Conservation (phyloP, 2,329 filamentous ascomycete species). For the Aspergillus aculeatinus region DNA sequence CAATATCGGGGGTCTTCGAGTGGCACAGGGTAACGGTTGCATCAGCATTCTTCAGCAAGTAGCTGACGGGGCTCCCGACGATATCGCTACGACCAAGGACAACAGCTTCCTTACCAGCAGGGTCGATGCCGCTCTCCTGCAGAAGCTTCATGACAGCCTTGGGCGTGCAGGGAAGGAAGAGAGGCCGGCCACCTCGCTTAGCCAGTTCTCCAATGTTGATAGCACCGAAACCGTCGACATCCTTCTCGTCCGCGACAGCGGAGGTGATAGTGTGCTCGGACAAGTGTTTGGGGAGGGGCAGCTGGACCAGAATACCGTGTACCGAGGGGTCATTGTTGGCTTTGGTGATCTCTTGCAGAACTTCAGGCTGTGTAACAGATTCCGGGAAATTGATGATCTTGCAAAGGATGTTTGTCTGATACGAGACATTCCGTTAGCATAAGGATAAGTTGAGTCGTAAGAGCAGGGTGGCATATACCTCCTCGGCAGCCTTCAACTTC, state of each 20-base stretch:
- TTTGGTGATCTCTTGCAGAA: constrained; percentile 75
- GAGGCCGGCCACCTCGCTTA: constrained; percentile 85
- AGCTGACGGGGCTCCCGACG: constrained; percentile 94
- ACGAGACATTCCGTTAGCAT: constrained; percentile 12
- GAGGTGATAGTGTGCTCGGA: constrained; percentile 90
- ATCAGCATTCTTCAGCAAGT: constrained; percentile 90
- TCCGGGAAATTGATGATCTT: constrained; percentile 82
- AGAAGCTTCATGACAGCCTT: constrained; percentile 96
- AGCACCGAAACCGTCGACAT: constrained; percentile 95
- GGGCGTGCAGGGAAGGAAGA: constrained; percentile 93
- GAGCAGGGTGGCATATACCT: constrained; percentile 57
- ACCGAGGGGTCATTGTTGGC: constrained; percentile 85
- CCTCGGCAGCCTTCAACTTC: constrained; percentile 95
- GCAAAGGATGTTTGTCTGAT: constrained; percentile 84
- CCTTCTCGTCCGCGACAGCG: constrained; percentile 87
- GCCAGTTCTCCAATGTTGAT: constrained; percentile 94
- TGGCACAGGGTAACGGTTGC: constrained; percentile 97
- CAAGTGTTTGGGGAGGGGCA: constrained; percentile 85
- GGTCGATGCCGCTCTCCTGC: constrained; percentile 75
- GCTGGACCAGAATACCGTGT: constrained; percentile 90
- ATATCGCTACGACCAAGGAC: constrained; percentile 95
- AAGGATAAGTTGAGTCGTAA: background rate
- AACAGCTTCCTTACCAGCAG: constrained; percentile 88
- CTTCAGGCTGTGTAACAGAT: constrained; percentile 76
- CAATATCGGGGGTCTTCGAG: constrained; percentile 75